Conservation (phyloP, 2,329 filamentous ascomycete species). For the Cyanodermella asteris region DNA sequence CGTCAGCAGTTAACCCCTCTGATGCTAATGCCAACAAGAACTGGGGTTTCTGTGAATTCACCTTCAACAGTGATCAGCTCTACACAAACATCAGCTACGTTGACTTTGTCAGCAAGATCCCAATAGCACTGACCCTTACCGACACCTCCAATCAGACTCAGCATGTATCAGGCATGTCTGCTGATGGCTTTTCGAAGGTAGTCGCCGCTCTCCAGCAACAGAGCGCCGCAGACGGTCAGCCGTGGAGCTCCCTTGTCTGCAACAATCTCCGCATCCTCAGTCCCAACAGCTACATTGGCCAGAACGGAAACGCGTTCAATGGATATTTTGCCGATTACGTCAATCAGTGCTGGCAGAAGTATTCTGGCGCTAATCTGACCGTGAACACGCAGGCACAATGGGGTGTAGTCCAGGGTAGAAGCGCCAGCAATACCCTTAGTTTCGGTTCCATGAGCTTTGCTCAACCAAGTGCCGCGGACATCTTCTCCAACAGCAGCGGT, state of each 20-base stretch:
- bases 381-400: slow-evolving; percentile 43
- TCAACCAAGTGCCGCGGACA: slow-evolving; percentile 37
- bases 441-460: slow-evolving; percentile 28
- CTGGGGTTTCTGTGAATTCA: slow-evolving; percentile 52
- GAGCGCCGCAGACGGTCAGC: slow-evolving; percentile 29
- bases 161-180: slow-evolving; percentile 34
- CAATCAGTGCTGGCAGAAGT: slow-evolving; percentile 28
- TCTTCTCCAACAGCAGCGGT: slow-evolving; percentile 43
- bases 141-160: slow-evolving; percentile 22
- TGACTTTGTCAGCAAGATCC: slow-evolving; percentile 45
- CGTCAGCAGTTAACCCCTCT: slow-evolving; percentile 42
- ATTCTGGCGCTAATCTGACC: slow-evolving; percentile 22
- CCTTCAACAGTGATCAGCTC: slow-evolving; percentile 34
- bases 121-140: slow-evolving; percentile 33
- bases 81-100: slow-evolving; percentile 54
- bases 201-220: slow-evolving; percentile 33
- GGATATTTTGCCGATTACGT: slow-evolving; percentile 32
- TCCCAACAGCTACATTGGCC: slow-evolving; percentile 19
- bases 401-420: slow-evolving; percentile 31
- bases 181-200: slow-evolving; percentile 34
- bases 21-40: slow-evolving; percentile 39
- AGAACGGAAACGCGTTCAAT: slow-evolving; percentile 24
- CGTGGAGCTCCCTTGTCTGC: slow-evolving; percentile 40
- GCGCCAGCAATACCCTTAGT: slow-evolving; percentile 19
- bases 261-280: slow-evolving; percentile 19